Conservation (phyloP, 441 rosid genomes). For the Populus hybrid region DNA sequence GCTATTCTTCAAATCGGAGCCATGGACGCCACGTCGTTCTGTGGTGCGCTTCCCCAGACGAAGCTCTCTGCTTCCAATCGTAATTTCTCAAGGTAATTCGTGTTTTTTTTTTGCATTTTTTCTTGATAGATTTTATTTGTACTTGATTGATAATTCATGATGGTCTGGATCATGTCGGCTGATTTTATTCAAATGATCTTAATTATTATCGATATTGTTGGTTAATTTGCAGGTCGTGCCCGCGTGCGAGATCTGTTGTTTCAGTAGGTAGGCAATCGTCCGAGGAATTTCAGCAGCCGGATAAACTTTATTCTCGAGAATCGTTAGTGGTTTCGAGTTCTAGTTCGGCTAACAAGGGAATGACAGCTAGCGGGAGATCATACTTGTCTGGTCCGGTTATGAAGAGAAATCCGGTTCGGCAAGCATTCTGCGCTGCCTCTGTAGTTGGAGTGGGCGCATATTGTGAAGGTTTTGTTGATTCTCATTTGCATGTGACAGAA, state of each 20-base stretch:
- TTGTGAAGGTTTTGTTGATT: constrained; percentile 26
- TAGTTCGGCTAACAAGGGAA: constrained; percentile 17
- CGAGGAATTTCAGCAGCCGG: constrained; percentile 16
- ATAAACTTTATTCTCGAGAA: constrained; percentile 24
- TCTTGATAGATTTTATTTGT: background rate
- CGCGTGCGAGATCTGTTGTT: constrained; percentile 15
- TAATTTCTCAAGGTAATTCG: constrained; percentile 10
- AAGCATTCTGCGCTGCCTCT: constrained; percentile 33
- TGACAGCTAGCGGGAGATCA: constrained; percentile 17
- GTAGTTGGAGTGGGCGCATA: constrained; percentile 37
- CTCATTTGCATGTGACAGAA: background rate
- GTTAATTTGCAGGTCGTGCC: constrained; percentile 28
- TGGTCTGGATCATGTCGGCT: background rate
- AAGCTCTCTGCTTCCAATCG: constrained; percentile 21
- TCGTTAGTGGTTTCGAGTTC: constrained; percentile 17
- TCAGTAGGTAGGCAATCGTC: constrained; percentile 24
- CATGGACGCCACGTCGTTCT: constrained; percentile 31
- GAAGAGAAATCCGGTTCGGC: constrained; percentile 38
- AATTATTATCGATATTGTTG: background rate
- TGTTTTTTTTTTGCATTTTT: background rate
- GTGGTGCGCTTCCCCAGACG: constrained; percentile 9
- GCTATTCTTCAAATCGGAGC: background rate
- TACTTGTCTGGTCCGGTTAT: constrained; percentile 13
- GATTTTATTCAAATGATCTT: background rate
- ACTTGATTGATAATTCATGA: background rate